Evolutionary conservation across 2,329 filamentous ascomycete species (phyloP), one percentile per base, ranked within the genome.

Genomic region (Colletotrichum sansevieriae): DNA sequence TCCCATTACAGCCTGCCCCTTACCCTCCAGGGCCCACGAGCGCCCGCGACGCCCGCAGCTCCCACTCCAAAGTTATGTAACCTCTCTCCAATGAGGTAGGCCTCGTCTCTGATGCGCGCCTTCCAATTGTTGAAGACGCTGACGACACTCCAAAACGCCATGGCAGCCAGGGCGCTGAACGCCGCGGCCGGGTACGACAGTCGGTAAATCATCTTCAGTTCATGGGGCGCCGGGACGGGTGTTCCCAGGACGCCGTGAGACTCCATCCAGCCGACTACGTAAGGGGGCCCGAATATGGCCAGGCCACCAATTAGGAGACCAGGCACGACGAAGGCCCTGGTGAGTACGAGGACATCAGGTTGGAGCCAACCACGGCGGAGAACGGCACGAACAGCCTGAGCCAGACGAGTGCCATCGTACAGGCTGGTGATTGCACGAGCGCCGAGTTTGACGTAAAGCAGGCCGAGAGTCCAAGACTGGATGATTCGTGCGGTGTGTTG

Each of bases 51-150:
- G 18, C 77, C 80, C 8, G 79, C 79, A 15, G 80, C 77, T 8
- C 78, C 80, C 2, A 79, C 78, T 4, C 94, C 93, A 80, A 98
- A 97, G 78, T 99, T 99, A 81, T 99, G 97, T 75, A 99, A 81
- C 68, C 95, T 84, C 82, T 99, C 95, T 2, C 96, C 96, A 76
- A 98, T 96, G 51, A 99, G 83, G 78, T 99, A 99, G 0, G 97
- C 95, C 80, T 99, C 97, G 78, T 99, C 97, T 44, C 94, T 86
- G 54, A 99, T 94, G 66, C 91, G 88, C 65, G 90, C 85, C 74
- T 92, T 89, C 95, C 95, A 98, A 20, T 88, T 83, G 54, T 88
- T 87, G 59, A 96, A 86, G 60, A 93, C 86, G 52, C 86, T 81
- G 9, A 87, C 75, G n/a, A 91, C 76, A 11, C 86, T 84, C 75